Conservation (phyloP, 345 rosid species). For the Lepidium africanum region DNA sequence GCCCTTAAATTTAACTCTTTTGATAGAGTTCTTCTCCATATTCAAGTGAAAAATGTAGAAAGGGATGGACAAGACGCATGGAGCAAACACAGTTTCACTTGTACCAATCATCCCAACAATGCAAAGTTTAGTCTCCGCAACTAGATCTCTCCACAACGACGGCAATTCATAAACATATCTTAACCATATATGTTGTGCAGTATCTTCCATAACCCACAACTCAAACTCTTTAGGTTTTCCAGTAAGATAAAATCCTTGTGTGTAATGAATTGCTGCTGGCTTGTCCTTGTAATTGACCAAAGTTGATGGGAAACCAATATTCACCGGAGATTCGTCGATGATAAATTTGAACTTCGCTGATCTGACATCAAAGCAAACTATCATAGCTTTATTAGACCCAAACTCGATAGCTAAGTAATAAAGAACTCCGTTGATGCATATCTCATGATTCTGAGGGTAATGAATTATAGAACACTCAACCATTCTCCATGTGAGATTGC, state of each 20-base stretch:
- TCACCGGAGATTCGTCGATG: neutral
- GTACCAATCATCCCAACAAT: neutral
- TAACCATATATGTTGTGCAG: neutral
- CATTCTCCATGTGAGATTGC: neutral
- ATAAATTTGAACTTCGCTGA: neutral
- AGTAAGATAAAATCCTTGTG: no score
- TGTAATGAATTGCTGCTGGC: neutral
- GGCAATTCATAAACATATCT: neutral
- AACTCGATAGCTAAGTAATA: neutral
- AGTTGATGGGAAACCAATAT: neutral
- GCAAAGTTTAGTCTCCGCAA: neutral
- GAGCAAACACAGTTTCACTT: neutral
- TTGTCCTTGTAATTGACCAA: neutral
- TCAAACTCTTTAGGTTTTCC: neutral
- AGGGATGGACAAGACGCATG: neutral
- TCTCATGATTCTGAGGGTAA: neutral
- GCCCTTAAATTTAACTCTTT: neutral
- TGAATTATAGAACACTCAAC: neutral
- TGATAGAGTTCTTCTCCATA: neutral
- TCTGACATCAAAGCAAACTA: neutral
- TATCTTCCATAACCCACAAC: neutral
- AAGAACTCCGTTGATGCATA: neutral
- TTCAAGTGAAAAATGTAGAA: neutral
- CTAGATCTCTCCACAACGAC: neutral
- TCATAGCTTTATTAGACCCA: neutral